Percentiles rank a stretch among this genome's conserved stretches.
These are phyloP conservation scores for Favolaschia claudopus DNA, from an alignment of 768 basidiomycete species.

Conservation along the genomic window DNA sequence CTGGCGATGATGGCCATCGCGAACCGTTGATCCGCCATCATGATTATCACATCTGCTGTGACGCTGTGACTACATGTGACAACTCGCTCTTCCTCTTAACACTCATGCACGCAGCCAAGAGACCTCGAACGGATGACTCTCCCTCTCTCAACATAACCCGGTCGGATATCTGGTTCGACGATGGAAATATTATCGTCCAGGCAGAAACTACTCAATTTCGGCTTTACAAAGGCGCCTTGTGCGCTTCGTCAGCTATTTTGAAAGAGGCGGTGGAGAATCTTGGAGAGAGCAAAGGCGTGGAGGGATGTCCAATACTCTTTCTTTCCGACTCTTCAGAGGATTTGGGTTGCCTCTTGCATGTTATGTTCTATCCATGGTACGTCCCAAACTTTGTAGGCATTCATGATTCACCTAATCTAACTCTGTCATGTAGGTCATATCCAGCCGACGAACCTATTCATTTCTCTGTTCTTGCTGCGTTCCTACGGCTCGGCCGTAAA, in stretches of 20 bases:
- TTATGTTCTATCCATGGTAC: neutral
- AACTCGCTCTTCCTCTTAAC: too few species aligned
- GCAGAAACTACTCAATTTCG: slow-evolving; percentile 4
- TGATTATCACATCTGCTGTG: too few species aligned
- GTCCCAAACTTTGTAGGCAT: too few species aligned
- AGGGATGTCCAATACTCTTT: neutral
- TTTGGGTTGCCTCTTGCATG: neutral
- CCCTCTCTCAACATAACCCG: too few species aligned
- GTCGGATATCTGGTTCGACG: slow-evolving; percentile 11
- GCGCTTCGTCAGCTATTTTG: neutral
- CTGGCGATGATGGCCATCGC: too few species aligned
- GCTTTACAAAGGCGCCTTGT: slow-evolving; percentile 1
- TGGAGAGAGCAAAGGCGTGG: neutral
- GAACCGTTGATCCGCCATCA: too few species aligned
- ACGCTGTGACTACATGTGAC: too few species aligned
- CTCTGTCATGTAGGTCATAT: slow-evolving; percentile 13
- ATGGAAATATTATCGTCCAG: slow-evolving; percentile 5
- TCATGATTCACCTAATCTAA: too few species aligned
- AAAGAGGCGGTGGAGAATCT: neutral
- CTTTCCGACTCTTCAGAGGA: neutral
- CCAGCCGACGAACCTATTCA: neutral
- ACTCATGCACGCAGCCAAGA: too few species aligned
- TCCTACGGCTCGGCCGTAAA: neutral
- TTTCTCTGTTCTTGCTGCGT: neutral
- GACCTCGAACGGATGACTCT: too few species aligned